Evolutionary conservation across 441 rosid species (phyloP), one percentile per base, ranked within the genome.

Genomic region (Brassica balearica): DNA sequence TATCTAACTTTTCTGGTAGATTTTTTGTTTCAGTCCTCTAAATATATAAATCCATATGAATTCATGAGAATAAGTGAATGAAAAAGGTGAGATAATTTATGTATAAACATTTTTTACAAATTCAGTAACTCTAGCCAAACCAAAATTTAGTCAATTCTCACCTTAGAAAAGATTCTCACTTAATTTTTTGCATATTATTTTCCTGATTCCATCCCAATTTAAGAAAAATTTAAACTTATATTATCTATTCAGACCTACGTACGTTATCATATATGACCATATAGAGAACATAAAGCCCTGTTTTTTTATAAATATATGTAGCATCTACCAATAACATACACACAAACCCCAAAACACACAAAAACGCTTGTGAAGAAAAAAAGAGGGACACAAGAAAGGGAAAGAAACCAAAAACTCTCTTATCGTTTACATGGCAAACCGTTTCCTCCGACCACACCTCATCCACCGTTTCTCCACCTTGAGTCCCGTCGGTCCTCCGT

Each of bases 391-490:
- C 9, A 22, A 63, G 34, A 58, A 71, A 25, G 0, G 46, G 17
- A 34, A 64, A 73, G 17, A 61, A 62, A 68, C 10, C 19, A 68
- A 17, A 69, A 71, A 23, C 3, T 29, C 55, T 32, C 67, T 48
- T 25, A 15, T 7, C 36, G 65, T 73, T 65, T 66, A 14, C 66
- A 84, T 90, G 90, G 91, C 90, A 82, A 56, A 65, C 83, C 86
- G 80, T 67, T 20, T 80, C 15, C 84, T 86, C 84, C 80, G 78
- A 68, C 84, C 87, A 59, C 79, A 66, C 68, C 81, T 80, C 67
- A 81, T 87, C 81, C 73, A 79, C 87, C 72, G 86, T 66, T 5
- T 68, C 88, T 11, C 83, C 84, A 87, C 85, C 61, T 80, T 82
- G 62, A 61, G 25, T 14, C 70, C 81, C 22, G 34, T 65, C 6